These are phyloP conservation scores for Ichthyophthirius multifiliis DNA, from an alignment of 169 alveolate genomes.

Conservation along the genomic window DNA sequence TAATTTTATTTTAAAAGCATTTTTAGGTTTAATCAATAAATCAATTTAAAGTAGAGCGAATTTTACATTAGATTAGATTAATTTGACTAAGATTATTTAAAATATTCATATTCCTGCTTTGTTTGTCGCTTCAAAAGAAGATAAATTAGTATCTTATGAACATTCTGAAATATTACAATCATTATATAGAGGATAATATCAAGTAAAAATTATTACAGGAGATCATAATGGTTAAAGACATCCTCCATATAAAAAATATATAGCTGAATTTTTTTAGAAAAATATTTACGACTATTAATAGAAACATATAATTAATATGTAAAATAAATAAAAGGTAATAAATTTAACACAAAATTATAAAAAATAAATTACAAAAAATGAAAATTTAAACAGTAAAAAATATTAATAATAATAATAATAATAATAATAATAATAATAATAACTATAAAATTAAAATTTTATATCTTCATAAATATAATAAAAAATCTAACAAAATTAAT, in stretches of 20 bases:
- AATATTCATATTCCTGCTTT: neutral
- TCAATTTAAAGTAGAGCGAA: neutral
- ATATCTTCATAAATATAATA: too few relatives aligned
- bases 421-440: too few relatives aligned
- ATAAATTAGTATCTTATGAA: neutral
- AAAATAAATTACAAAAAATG: too few relatives aligned
- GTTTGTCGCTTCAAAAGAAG: neutral
- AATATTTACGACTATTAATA: too few relatives aligned
- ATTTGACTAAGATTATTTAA: neutral
- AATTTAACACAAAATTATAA: too few relatives aligned
- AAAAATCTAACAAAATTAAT: too few relatives aligned
- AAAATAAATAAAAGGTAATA: too few relatives aligned
- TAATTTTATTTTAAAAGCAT: neutral
- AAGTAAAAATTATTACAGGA: neutral
- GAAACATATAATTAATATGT: too few relatives aligned
- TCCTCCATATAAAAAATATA: neutral
- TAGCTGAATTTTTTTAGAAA: neutral
- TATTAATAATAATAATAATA: too few relatives aligned
- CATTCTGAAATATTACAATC: neutral
- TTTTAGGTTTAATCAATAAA: neutral
- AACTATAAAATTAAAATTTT: too few relatives aligned
- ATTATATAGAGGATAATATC: neutral
- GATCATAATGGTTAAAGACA: neutral
- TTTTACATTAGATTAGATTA: neutral
- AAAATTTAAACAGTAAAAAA: too few relatives aligned